Conservation (phyloP, 768 basidiomycete species). For the Sporobolomyces phaffii region DNA sequence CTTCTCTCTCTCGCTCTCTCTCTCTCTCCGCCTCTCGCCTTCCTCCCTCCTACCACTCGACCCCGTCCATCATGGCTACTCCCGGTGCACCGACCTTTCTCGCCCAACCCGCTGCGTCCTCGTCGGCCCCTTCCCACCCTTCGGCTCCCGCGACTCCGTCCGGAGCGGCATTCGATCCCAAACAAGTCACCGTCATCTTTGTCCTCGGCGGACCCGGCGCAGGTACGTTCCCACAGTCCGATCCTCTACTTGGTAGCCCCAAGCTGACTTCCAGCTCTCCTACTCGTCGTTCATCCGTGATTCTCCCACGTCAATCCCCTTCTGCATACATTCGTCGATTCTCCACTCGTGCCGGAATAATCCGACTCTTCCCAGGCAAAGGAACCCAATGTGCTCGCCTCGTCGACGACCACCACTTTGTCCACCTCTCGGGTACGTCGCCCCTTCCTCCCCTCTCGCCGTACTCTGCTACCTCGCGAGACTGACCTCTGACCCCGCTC, state of each 20-base stretch:
- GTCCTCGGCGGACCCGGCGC: constrained; percentile 96
- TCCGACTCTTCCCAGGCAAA: constrained; percentile 62
- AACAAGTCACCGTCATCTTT: constrained; percentile 79
- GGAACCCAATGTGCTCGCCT: constrained; percentile 87
- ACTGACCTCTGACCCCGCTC: neutral
- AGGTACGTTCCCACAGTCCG: constrained; percentile 55
- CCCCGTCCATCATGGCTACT: neutral
- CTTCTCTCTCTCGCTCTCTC: neutral
- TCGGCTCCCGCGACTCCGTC: constrained; percentile 31
- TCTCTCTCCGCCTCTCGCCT: neutral
- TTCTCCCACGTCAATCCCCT: constrained; percentile 8
- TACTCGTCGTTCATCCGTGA: too few species aligned
- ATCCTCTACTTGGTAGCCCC: too few species aligned
- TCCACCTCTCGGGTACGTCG: constrained; percentile 78
- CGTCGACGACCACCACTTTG: constrained; percentile 77
- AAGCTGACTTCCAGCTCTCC: too few species aligned
- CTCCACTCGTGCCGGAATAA: neutral
- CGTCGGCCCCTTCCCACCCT: neutral
- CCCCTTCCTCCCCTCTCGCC: constrained; percentile 3
- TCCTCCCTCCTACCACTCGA: neutral
- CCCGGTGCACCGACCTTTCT: constrained; percentile 15
- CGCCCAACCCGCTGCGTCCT: neutral
- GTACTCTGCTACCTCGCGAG: too few species aligned
- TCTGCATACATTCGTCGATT: constrained; percentile 1
- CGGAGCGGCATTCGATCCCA: constrained; percentile 58